Evolutionary conservation across 108 stramenopile genomes (phyloP).

Genomic region (Pseudonitzschia multiseries): DNA sequence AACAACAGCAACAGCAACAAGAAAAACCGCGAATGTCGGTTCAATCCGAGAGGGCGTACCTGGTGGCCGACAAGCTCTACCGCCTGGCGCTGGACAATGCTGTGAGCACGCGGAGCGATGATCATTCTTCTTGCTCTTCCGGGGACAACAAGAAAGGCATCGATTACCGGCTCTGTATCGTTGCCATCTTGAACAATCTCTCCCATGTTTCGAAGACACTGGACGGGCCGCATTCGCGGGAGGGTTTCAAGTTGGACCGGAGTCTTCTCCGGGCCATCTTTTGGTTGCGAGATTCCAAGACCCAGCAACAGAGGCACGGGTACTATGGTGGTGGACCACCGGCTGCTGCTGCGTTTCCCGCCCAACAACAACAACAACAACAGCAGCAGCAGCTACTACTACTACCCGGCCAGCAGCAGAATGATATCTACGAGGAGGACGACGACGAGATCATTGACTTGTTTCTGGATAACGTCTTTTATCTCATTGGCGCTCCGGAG

Average conservation of each 20-base stretch:
- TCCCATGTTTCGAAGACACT: background rate
- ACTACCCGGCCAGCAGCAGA: too few relatives aligned
- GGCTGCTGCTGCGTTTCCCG: too few relatives aligned
- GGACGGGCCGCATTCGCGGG: background rate
- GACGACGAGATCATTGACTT: background rate
- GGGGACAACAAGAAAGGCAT: background rate
- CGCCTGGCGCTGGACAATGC: constrained; percentile 6
- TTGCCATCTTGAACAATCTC: background rate
- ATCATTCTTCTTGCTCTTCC: background rate
- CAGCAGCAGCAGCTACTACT: too few relatives aligned
- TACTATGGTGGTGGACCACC: too few relatives aligned
- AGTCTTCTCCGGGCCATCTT: background rate
- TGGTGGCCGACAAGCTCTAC: background rate
- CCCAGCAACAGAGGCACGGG: background rate
- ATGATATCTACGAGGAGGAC: background rate
- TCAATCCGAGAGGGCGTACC: background rate
- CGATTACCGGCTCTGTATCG: background rate
- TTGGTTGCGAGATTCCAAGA: background rate
- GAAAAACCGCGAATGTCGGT: too few relatives aligned
- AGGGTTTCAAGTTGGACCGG: background rate
- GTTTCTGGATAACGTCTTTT: constrained; percentile 4
- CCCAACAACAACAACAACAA: too few relatives aligned
- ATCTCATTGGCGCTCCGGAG: constrained; percentile 3
- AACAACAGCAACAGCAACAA: background rate
- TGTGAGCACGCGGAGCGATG: background rate